Evolutionary conservation across 306 rosid species (phyloP).

Genomic region (Trifolium repens): DNA sequence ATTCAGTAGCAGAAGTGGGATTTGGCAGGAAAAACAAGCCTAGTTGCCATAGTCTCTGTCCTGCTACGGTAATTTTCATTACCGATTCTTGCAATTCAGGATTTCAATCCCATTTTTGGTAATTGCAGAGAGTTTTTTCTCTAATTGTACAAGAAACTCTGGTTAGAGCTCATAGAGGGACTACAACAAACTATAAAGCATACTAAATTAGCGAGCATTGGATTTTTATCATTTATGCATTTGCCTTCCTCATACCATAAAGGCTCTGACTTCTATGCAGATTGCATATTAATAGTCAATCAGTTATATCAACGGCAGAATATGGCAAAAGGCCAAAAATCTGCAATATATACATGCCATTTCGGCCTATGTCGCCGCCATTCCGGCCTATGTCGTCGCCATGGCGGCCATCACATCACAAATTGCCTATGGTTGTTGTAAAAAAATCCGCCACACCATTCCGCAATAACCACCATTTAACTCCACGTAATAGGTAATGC

Average conservation of each 20-base stretch:
- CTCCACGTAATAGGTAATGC: neutral
- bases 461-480: neutral
- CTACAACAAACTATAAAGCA: neutral
- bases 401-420: neutral
- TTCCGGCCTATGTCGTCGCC: too few relatives aligned
- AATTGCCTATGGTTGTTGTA: neutral
- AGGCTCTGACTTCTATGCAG: slow-evolving; percentile 8
- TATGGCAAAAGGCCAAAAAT: neutral
- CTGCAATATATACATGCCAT: neutral
- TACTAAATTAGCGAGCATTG: neutral
- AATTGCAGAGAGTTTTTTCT: neutral
- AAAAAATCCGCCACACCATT: too few relatives aligned
- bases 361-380: neutral
- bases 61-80: neutral
- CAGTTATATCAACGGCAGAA: neutral
- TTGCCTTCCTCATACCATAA: neutral
- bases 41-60: neutral
- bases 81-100: neutral
- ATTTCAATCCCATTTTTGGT: neutral
- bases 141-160: neutral
- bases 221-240: neutral
- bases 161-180: neutral
- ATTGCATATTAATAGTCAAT: neutral
- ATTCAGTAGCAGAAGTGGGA: neutral
- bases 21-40: neutral